These are phyloP conservation scores for Cercophora samala DNA, from an alignment of 495 filamentous ascomycete genomes.

Conservation along the genomic window DNA sequence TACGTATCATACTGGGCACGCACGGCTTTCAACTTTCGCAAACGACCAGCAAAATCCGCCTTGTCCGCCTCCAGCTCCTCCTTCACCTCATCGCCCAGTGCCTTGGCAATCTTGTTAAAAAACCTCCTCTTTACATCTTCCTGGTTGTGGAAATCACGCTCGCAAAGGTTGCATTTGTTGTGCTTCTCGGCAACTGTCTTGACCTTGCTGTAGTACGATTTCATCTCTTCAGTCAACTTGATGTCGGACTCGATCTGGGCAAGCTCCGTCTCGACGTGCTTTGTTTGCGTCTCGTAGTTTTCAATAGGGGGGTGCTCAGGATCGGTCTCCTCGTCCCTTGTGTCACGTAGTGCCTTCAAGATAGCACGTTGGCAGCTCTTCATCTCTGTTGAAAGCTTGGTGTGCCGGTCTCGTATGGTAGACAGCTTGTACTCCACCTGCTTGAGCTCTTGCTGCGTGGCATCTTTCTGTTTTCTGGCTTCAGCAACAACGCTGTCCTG, in stretches of 20 bases:
- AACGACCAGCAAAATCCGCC: conserved; percentile 48
- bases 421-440: conserved; percentile 76
- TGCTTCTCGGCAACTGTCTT: conserved; percentile 55
- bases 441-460: conserved; percentile 66
- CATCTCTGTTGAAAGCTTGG: conserved; percentile 61
- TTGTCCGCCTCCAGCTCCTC: conserved; percentile 55
- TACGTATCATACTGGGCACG: conserved; percentile 70
- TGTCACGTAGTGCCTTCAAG: conserved; percentile 38
- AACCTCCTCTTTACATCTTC: conserved; percentile 53
- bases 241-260: conserved; percentile 60
- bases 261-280: conserved; percentile 54
- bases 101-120: conserved; percentile 57
- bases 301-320: conserved; percentile 34
- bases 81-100: conserved; percentile 54
- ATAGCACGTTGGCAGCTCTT: conserved; percentile 54
- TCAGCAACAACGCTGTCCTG: conserved; percentile 52
- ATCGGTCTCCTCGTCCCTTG: conserved; percentile 25
- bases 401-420: conserved; percentile 55
- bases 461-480: conserved; percentile 65
- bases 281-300: conserved; percentile 41
- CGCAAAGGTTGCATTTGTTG: conserved; percentile 70
- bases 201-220: conserved; percentile 61
- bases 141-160: conserved; percentile 58
- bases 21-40: conserved; percentile 56
- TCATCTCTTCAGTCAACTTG: conserved; percentile 57